A percentile compares a stretch with the other conserved stretches of the same genome.
These are phyloP conservation scores for Bryoglossum gracile DNA, from an alignment of 495 filamentous ascomycete species.

Conservation along the genomic window DNA sequence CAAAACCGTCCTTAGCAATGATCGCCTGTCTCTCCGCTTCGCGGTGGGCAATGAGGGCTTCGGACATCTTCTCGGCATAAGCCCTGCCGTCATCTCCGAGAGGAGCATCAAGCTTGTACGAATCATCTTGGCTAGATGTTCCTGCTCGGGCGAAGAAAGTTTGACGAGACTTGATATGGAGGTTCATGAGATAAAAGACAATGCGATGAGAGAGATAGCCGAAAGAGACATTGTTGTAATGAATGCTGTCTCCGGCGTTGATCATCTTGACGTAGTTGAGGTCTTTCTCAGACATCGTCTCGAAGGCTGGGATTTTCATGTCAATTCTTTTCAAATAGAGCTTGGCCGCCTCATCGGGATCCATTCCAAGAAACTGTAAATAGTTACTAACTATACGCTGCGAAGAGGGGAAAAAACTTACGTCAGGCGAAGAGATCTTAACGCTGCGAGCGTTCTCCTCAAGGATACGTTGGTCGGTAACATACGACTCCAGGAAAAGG, in stretches of 20 bases:
- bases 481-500: constrained; percentile 92
- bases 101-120: constrained; percentile 82
- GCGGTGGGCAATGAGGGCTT: constrained; percentile 71
- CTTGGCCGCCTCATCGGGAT: constrained; percentile 80
- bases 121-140: constrained; percentile 64
- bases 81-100: constrained; percentile 73
- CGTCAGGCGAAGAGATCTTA: constrained; percentile 95
- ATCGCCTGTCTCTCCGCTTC: constrained; percentile 67
- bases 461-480: constrained; percentile 87
- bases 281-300: constrained; percentile 90
- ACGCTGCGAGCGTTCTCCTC: constrained; percentile 95
- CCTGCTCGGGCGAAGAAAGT: constrained; percentile 89
- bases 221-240: constrained; percentile 92
- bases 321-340: constrained; percentile 86
- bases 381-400: constrained; percentile 32
- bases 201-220: constrained; percentile 93
- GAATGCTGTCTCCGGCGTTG: constrained; percentile 87
- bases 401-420: constrained; percentile 15
- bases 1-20: constrained; percentile 59
- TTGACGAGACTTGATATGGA: constrained; percentile 88
- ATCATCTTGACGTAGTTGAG: constrained; percentile 99
- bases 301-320: constrained; percentile 88
- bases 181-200: constrained; percentile 94
- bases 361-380: constrained; percentile 72
- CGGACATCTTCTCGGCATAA: constrained; percentile 85